These are phyloP conservation scores for Lasiosphaeris hirsuta DNA, from an alignment of 495 filamentous ascomycete genomes.

Conservation along the genomic window DNA sequence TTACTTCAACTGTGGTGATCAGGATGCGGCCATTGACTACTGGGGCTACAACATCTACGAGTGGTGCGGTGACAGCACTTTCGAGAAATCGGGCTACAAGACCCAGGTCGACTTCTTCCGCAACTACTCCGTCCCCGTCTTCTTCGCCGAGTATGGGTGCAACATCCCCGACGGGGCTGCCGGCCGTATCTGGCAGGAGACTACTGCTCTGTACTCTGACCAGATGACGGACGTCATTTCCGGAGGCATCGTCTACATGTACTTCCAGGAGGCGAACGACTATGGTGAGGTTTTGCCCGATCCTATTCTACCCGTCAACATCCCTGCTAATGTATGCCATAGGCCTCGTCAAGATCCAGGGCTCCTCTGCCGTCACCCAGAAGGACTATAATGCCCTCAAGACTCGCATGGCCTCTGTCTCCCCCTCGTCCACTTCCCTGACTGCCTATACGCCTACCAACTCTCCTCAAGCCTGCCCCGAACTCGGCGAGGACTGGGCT, in stretches of 20 bases:
- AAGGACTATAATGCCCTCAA: constrained; percentile 74
- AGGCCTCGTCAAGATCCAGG: constrained; percentile 64
- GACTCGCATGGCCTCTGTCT: constrained; percentile 61
- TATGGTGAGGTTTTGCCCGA: constrained; percentile 55
- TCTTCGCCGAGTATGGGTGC: constrained; percentile 99
- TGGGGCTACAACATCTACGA: constrained; percentile 99
- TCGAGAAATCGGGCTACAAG: constrained; percentile 69
- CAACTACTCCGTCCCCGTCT: constrained; percentile 85
- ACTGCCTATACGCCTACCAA: constrained; percentile 74
- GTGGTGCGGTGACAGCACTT: constrained; percentile 86
- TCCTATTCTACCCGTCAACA: not conserved
- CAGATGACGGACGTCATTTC: constrained; percentile 85
- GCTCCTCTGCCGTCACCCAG: constrained; percentile 56
- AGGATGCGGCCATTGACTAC: constrained; percentile 73
- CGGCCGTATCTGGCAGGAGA: constrained; percentile 81
- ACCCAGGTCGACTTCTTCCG: constrained; percentile 76
- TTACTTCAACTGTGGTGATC: constrained; percentile 86
- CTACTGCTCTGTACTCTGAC: constrained; percentile 72
- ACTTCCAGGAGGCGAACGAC: constrained; percentile 86
- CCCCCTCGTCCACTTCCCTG: constrained; percentile 63
- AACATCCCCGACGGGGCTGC: constrained; percentile 57
- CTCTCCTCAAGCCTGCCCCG: constrained; percentile 71
- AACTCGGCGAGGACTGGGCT: constrained; percentile 59
- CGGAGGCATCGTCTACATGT: constrained; percentile 97
- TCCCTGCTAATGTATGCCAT: not conserved